Evolutionary conservation across 1,284 basidiomycete species (phyloP).

Genomic region (Mycena citricolor): DNA sequence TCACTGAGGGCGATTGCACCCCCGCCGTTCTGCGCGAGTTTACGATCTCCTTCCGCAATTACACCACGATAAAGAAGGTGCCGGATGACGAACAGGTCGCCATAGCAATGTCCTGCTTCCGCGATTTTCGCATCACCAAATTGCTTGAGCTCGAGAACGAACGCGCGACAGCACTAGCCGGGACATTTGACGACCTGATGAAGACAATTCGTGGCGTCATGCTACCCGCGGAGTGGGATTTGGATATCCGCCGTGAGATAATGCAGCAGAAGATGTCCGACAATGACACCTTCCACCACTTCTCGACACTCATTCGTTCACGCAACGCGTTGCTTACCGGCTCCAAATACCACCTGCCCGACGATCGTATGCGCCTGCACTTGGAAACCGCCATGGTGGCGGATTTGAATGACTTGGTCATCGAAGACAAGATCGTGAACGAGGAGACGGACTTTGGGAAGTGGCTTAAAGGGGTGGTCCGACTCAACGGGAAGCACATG

Average conservation of each 20-base stretch:
- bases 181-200: conserved; percentile 1
- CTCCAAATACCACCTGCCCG: background rate
- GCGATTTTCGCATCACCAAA: too few species aligned
- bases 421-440: background rate
- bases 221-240: conserved; percentile 4
- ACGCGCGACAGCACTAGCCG: background rate
- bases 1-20: too few species aligned
- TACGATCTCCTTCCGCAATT: too few species aligned
- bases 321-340: conserved; percentile 2
- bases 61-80: too few species aligned
- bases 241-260: background rate
- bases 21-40: too few species aligned
- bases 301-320: background rate
- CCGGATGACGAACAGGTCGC: too few species aligned
- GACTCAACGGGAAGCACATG: background rate
- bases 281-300: conserved; percentile 1
- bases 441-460: background rate
- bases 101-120: too few species aligned
- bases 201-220: background rate
- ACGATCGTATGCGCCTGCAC: background rate
- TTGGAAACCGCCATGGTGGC: conserved; percentile 4
- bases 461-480: conserved; percentile 1
- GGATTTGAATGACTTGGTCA: conserved; percentile 1
- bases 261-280: background rate
- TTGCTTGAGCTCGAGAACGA: too few species aligned